phyloP scores from a whole-genome alignment of 768 basidiomycete species.

The Leucocoprinus leucothites region DNA sequence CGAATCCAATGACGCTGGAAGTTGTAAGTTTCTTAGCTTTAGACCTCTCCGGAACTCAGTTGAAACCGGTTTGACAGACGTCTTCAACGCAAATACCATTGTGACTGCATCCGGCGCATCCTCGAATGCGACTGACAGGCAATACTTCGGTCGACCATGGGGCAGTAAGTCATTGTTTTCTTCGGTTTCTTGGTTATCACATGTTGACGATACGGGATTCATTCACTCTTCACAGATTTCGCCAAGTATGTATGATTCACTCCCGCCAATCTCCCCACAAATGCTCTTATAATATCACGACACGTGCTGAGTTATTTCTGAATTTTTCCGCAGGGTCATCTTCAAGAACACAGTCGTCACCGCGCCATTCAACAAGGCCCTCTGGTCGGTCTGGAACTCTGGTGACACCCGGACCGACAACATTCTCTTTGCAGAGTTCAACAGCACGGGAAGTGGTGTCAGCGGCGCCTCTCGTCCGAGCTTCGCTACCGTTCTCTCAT shows the following conservation, averaged over 20 bases:
- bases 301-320: no score
- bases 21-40: constrained; percentile 32
- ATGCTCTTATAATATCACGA: neutral
- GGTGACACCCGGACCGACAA: constrained; percentile 36
- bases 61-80: constrained; percentile 22
- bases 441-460: constrained; percentile 40
- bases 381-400: constrained; percentile 47
- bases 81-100: constrained; percentile 43
- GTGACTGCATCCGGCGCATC: constrained; percentile 37
- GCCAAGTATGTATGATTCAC: constrained; percentile 40
- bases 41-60: neutral
- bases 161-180: constrained; percentile 29
- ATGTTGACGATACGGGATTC: neutral
- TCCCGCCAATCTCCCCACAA: no score
- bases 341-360: constrained; percentile 44
- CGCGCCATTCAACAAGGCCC: constrained; percentile 34
- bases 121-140: constrained; percentile 30
- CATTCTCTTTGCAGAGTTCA: constrained; percentile 44
- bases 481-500: constrained; percentile 37
- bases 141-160: constrained; percentile 50
- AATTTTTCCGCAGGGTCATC: constrained; percentile 49
- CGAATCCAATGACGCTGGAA: constrained; percentile 38
- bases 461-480: constrained; percentile 30
- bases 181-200: neutral
- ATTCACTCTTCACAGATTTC: constrained; percentile 26